Evolutionary conservation across 805 yeast species (phyloP), one percentile per base, ranked within the genome.

Genomic region (Saccharomycopsis olivae): DNA sequence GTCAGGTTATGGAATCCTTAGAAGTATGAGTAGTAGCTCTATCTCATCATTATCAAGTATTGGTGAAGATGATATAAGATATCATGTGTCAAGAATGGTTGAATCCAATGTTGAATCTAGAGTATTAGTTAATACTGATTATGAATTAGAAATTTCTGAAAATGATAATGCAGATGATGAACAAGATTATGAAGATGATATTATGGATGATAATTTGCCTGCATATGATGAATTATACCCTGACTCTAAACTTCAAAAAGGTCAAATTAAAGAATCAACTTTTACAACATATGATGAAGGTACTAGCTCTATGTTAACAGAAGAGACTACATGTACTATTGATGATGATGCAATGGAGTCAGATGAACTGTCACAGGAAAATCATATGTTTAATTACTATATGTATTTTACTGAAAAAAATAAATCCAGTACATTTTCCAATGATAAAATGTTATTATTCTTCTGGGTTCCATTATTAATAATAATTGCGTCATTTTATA

Each of bases 401-500:
- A 23, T 44, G 24, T 45, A 45, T 20, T 42, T 45, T 23, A 29
- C 21, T 1, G 47, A 43, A 16, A 54, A 49, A 42, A 44, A 49
- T n/a, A 47, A 65, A 46, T 64, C 64, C 44, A 64, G 63, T 49
- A 66, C 65, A 37, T 61, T 71, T 43, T 62, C 60, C 50, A 81
- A 85, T 52, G 96, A 88, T 59, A 79, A 74, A 53, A 80, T 86
- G 84, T 65, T 88, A 47, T 61, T 85, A 46, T 84, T 88, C 56
- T 87, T 88, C 69, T 88, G 96, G 96, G 60, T 87, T 43, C 96
- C 96, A 11, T 69, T 83, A 29, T 60, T 85, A 38, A 50, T 78
- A 16, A 55, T 83, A 24, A 58, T 78, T 14, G 61, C 75, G 2
- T 60, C 75, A 5, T 64, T 68, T 49, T 63, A 70, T 39, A 56